These are phyloP conservation scores for Gastrolobium villosum DNA, from an alignment of 306 rosid genomes.

Conservation along the genomic window DNA sequence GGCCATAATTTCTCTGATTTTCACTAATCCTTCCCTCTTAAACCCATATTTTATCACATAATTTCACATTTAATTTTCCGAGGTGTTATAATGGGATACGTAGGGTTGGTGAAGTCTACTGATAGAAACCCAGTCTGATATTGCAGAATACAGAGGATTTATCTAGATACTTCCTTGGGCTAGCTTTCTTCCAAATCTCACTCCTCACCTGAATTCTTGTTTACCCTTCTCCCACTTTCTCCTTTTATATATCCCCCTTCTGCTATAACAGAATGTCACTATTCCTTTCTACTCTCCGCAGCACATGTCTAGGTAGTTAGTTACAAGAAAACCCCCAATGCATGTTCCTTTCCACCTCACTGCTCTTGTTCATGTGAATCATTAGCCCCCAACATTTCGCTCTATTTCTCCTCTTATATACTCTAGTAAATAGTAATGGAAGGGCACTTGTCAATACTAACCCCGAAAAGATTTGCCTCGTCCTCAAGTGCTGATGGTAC, in stretches of 20 bases:
- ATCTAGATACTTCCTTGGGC: not conserved
- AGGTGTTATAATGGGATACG: too few relatives aligned
- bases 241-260: not conserved
- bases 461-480: too few relatives aligned
- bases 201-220: not conserved
- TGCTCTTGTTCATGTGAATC: not conserved
- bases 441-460: too few relatives aligned
- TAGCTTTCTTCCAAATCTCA: not conserved
- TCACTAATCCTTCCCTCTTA: too few relatives aligned
- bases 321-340: not conserved
- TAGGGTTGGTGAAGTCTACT: not conserved
- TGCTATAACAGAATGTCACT: not conserved
- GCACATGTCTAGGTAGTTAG: not conserved
- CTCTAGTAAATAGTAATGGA: not conserved
- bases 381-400: not conserved
- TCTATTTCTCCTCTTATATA: not conserved
- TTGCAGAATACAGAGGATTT: not conserved
- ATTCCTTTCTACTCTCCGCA: not conserved
- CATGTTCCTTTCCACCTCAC: constrained; percentile 8
- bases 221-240: not conserved
- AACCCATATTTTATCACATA: too few relatives aligned
- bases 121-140: not conserved
- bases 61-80: too few relatives aligned
- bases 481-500: too few relatives aligned
- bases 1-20: too few relatives aligned